A percentile compares a stretch with the other conserved stretches of the same genome.
Conservation (phyloP, 2,329 filamentous ascomycete genomes). For the Zarea fungicola region DNA sequence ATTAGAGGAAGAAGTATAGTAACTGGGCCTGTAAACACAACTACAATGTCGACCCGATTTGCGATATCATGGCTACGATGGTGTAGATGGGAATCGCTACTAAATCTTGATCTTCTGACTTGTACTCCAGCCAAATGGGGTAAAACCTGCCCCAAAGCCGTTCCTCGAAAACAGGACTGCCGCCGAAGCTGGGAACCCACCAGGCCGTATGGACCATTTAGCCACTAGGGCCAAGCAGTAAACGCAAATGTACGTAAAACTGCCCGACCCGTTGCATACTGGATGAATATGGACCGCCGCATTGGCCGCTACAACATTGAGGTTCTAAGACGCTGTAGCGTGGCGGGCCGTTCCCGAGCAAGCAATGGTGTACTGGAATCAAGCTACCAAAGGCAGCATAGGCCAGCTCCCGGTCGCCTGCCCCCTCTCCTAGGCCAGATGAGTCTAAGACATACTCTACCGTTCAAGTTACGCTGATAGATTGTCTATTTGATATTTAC, state of each 20-base stretch:
- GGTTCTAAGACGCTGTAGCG: constrained; percentile 3
- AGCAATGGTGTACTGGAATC: background rate
- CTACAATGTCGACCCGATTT: background rate
- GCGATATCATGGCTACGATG: background rate
- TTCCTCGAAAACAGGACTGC: no score
- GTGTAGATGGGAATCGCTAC: background rate
- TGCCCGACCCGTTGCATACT: no score
- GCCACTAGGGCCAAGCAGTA: no score
- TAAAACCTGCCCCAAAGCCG: no score
- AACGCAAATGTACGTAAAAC: no score
- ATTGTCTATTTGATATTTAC: background rate
- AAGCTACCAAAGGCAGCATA: background rate
- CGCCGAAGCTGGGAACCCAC: background rate
- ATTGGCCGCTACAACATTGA: constrained; percentile 5
- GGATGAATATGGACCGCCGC: background rate
- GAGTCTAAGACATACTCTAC: no score
- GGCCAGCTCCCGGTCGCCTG: background rate
- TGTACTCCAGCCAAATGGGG: no score
- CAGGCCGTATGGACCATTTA: background rate
- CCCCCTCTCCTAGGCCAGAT: background rate
- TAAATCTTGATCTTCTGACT: background rate
- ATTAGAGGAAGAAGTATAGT: background rate
- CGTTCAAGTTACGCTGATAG: no score
- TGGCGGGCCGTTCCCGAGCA: constrained; percentile 3
- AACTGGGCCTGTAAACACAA: background rate